Evolutionary conservation across 192 early-diverging fungal genomes (phyloP).

Genomic region (Backusella australiensis): DNA sequence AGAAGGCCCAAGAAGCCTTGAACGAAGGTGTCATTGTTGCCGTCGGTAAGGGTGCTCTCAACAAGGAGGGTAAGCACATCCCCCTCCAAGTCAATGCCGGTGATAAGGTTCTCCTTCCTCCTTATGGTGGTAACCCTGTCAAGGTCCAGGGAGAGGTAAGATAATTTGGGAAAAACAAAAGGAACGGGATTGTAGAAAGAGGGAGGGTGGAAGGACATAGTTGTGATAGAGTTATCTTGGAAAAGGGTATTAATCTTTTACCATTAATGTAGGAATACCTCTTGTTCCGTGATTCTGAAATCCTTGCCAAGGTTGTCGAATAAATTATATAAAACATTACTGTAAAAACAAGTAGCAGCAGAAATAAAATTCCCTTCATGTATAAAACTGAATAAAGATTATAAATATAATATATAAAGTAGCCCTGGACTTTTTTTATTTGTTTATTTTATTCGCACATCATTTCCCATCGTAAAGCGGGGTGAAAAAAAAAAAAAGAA

Average conservation of each 20-base stretch:
- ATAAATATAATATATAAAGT: neutral
- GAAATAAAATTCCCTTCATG: neutral
- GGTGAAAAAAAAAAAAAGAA: neutral
- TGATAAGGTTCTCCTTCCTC: constrained; percentile 94
- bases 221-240: neutral
- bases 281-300: constrained; percentile 90
- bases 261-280: constrained; percentile 64
- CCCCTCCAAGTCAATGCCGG: constrained; percentile 83
- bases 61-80: constrained; percentile 83
- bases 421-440: neutral
- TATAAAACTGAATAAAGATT: neutral
- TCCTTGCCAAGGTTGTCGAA: constrained; percentile 88
- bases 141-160: constrained; percentile 79
- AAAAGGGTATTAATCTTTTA: neutral
- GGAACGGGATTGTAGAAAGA: neutral
- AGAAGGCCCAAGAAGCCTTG: constrained; percentile 96
- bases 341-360: neutral
- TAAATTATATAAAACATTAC: neutral
- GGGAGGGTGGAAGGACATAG: neutral
- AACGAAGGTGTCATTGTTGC: constrained; percentile 97
- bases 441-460: neutral
- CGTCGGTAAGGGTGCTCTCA: constrained; percentile 86
- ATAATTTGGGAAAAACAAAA: neutral
- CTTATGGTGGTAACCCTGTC: constrained; percentile 92
- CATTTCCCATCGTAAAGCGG: neutral